Percentiles rank a stretch among this genome's conserved stretches.
These are phyloP conservation scores for Saccharomycopsis fibuligera DNA, from an alignment of 805 yeast species.

Conservation along the genomic window DNA sequence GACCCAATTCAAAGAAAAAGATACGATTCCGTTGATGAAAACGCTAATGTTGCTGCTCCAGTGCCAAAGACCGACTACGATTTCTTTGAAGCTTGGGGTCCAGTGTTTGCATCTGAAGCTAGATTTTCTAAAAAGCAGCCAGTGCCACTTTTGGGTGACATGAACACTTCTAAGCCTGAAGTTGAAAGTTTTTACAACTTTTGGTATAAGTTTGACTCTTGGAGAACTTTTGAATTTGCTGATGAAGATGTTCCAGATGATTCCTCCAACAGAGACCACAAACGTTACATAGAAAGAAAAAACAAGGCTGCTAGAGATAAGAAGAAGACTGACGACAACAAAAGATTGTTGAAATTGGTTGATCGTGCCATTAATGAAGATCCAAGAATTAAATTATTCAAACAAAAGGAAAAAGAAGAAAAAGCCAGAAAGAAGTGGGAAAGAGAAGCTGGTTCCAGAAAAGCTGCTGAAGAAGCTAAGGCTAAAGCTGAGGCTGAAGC, in stretches of 20 bases:
- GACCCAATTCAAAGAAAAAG: conserved; percentile 86
- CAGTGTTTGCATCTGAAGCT: conserved; percentile 83
- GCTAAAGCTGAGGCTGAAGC: conserved; percentile 86
- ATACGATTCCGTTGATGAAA: conserved; percentile 90
- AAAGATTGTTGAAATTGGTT: conserved; percentile 77
- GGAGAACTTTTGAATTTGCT: conserved; percentile 96
- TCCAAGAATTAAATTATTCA: conserved; percentile 90
- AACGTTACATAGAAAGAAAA: conserved; percentile 96
- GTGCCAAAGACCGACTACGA: conserved; percentile 58
- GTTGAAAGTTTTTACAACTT: conserved; percentile 85
- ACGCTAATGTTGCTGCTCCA: conserved; percentile 82
- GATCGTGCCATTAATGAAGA: conserved; percentile 86
- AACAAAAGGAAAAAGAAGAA: conserved; percentile 89
- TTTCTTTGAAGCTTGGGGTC: conserved; percentile 88
- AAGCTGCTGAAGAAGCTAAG: conserved; percentile 90
- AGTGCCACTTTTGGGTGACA: conserved; percentile 73
- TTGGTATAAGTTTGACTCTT: conserved; percentile 92
- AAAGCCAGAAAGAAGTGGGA: conserved; percentile 97
- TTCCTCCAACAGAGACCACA: conserved; percentile 97
- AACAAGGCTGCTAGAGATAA: conserved; percentile 94
- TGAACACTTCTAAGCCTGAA: conserved; percentile 62
- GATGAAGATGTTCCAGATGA: conserved; percentile 99
- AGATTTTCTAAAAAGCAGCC: conserved; percentile 92
- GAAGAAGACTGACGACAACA: conserved; percentile 95
- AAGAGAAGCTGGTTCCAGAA: conserved; percentile 93